Conservation (phyloP, 768 basidiomycete species). For the Russula griseocarnosa region DNA sequence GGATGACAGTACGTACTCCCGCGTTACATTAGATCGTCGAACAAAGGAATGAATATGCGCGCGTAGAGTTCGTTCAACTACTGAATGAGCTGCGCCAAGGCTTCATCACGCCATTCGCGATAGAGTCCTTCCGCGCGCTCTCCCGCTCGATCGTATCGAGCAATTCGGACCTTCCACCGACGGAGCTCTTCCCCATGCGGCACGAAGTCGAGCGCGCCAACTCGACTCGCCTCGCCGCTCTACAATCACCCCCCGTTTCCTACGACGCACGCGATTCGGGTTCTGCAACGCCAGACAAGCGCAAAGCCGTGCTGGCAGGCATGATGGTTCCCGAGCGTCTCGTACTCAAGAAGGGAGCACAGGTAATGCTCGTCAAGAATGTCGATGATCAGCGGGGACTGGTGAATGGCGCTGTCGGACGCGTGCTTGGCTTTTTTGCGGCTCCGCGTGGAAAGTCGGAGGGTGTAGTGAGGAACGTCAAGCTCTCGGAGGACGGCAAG, state of each 20-base stretch:
- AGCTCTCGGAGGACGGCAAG: constrained; percentile 35
- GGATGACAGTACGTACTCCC: constrained; percentile 51
- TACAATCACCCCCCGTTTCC: constrained; percentile 41
- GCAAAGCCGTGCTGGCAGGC: constrained; percentile 54
- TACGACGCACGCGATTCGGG: constrained; percentile 56
- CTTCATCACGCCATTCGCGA: constrained; percentile 44
- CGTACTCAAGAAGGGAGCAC: constrained; percentile 55
- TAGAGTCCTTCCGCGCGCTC: constrained; percentile 47
- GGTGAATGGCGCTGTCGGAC: constrained; percentile 69
- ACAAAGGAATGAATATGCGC: not conserved
- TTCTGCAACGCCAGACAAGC: constrained; percentile 38
- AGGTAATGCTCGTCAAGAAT: constrained; percentile 72
- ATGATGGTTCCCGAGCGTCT: constrained; percentile 58
- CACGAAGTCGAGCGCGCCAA: constrained; percentile 69
- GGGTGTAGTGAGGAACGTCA: constrained; percentile 38
- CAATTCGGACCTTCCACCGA: constrained; percentile 40
- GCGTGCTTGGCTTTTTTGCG: constrained; percentile 51
- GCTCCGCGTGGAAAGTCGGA: constrained; percentile 34
- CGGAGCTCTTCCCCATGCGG: constrained; percentile 60
- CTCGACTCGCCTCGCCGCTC: constrained; percentile 45
- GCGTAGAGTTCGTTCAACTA: constrained; percentile 60
- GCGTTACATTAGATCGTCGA: not conserved
- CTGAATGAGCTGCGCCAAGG: constrained; percentile 76
- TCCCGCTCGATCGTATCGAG: constrained; percentile 35
- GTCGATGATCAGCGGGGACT: constrained; percentile 46